A percentile compares a stretch with the other conserved stretches of the same genome.
Conservation (phyloP, 2,329 filamentous ascomycete genomes). For the Penicillium sclerotigenum region DNA sequence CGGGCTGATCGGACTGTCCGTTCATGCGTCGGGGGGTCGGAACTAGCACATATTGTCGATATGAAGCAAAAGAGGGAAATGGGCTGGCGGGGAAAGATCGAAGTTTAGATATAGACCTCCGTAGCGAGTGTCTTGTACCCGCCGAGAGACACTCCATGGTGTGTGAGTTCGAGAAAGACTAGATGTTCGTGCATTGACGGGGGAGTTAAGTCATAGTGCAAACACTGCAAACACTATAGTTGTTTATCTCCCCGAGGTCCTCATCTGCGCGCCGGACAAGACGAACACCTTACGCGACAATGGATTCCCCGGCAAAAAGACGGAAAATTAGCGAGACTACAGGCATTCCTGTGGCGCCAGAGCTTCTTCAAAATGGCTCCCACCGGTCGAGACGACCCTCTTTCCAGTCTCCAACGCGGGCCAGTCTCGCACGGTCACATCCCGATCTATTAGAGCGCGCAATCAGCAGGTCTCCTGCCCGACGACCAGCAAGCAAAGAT, state of each 20-base stretch:
- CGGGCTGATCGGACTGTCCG: constrained; percentile 10
- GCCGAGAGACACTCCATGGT: constrained; percentile 29
- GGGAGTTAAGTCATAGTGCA: constrained; percentile 33
- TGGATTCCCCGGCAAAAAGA: constrained; percentile 59
- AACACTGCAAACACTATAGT: constrained; percentile 35
- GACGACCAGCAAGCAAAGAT: constrained; percentile 21
- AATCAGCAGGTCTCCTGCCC: constrained; percentile 41
- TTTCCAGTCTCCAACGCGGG: constrained; percentile 65
- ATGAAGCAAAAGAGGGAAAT: neutral
- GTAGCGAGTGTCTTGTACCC: constrained; percentile 19
- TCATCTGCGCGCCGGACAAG: constrained; percentile 35
- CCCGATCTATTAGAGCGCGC: constrained; percentile 55
- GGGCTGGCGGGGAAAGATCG: neutral
- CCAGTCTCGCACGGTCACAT: constrained; percentile 61
- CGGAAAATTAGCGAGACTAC: constrained; percentile 60
- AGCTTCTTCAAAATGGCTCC: constrained; percentile 19
- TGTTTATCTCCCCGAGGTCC: constrained; percentile 16
- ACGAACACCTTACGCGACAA: constrained; percentile 11
- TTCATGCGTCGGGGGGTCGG: constrained; percentile 21
- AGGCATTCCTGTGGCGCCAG: constrained; percentile 44
- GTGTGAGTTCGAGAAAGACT: constrained; percentile 10
- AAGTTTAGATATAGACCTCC: constrained; percentile 3
- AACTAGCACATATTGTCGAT: constrained; percentile 20
- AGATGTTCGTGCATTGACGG: neutral
- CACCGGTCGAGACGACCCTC: constrained; percentile 49